A percentile compares a stretch with the other conserved stretches of the same genome.
These are phyloP conservation scores for Tarenaya hassleriana DNA, from an alignment of 345 rosid genomes.

Conservation along the genomic window DNA sequence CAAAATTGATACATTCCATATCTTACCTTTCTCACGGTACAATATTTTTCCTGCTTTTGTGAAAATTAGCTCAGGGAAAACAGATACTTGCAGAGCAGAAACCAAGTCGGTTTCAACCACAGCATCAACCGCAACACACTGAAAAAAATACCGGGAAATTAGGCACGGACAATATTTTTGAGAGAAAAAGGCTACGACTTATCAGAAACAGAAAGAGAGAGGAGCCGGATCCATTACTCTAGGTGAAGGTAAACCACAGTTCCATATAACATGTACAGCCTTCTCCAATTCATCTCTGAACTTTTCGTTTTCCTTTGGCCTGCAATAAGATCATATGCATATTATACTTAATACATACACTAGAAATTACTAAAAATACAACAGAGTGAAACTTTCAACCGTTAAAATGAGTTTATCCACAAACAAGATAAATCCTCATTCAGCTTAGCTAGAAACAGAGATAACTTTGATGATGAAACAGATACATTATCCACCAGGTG, in stretches of 20 bases:
- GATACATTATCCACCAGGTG: neutral
- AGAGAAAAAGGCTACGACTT: neutral
- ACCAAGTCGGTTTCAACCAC: slow-evolving; percentile 60
- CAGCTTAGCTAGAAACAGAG: neutral
- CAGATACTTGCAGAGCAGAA: slow-evolving; percentile 58
- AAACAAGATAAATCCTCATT: neutral
- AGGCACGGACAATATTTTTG: slow-evolving; percentile 8
- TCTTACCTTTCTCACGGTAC: slow-evolving; percentile 71
- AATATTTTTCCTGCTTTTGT: slow-evolving; percentile 84
- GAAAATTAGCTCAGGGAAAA: slow-evolving; percentile 71
- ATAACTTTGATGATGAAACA: neutral
- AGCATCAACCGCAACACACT: slow-evolving; percentile 93
- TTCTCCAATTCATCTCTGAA: slow-evolving; percentile 57
- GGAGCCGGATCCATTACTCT: slow-evolving; percentile 49
- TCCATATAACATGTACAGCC: slow-evolving; percentile 90
- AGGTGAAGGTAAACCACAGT: slow-evolving; percentile 85
- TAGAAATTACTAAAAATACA: neutral
- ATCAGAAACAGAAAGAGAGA: slow-evolving; percentile 7
- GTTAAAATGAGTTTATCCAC: slow-evolving; percentile 7
- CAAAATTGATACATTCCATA: neutral
- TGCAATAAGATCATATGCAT: slow-evolving; percentile 18
- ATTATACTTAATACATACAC: slow-evolving; percentile 10
- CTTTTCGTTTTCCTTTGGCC: slow-evolving; percentile 72
- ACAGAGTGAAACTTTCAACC: slow-evolving; percentile 6
- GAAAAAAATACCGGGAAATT: slow-evolving; percentile 7